Evolutionary conservation across 805 yeast species (phyloP), one percentile per base, ranked within the genome.

Genomic region (Hanseniaspora mollemarum): DNA sequence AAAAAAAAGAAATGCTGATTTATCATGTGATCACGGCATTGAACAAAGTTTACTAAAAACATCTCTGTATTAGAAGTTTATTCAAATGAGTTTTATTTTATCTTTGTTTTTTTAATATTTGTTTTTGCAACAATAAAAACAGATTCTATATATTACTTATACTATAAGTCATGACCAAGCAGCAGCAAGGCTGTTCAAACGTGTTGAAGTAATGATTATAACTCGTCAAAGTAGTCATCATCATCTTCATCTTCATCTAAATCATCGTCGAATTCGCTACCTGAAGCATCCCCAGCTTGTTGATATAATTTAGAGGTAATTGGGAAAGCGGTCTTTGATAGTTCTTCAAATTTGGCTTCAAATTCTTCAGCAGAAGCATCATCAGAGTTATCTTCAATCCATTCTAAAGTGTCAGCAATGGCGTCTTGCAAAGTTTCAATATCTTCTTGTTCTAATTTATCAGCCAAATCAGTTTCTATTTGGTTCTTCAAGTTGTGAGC

Each of bases 291-390:
- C 48, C 69, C 75, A 43, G 74, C 77, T 53, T 74, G 78, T 54
- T 75, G 80, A 67, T 83, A 83, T 53, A 90, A 71, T 74, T 90
- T 92, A 57, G 90, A 76, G 46, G 95, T 85, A 62, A 92, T 88
- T 67, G 97, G 96, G 68, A 81, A 81, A 43, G 95, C 95, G 62
- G 83, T 71, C 60, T 83, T 77, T 56, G 82, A 77, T 67, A 90
- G 77, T 63, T 83, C 71, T 60, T 83, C 88, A 70, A 78, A 85
- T 71, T 87, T 94, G 68, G 87, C 96, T 52, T 86, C 94, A 59
- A 84, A 83, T 63, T 92, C 98, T 69, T 88, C 96, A 62, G 83
- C 77, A 48, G 94, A 76, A 42, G 96, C 96, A 55, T 84, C 72
- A 53, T 86, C 94, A 61, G 74, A 79, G 69, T 84, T 79, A 62